Base-by-base conservation (phyloP, 2,329 filamentous ascomycete species). In the Aspergillus aculeatus region DNA sequence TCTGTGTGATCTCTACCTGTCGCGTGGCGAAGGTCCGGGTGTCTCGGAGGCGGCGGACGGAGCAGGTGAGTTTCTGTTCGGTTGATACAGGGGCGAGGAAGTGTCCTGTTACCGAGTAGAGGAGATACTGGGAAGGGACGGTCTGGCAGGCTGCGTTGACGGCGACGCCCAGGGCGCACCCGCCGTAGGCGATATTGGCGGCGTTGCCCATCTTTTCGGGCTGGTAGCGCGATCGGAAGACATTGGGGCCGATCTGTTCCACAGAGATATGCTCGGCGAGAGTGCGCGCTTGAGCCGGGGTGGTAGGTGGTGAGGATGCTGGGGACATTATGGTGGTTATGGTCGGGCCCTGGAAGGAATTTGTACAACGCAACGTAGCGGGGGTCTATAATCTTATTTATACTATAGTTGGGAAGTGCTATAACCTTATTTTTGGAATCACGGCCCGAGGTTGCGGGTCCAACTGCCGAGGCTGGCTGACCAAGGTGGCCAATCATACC, bases 121-220 rank as follows among this genome's bases (percentile, higher is more conserved):
- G 50, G 23, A 44, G 50, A 32, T 50, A 60, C n/a, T 50, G 54
- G 21, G 32, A 21, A 1, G 58, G 35, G n/a, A 47, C 50, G 9
- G 47, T 51, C 19, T 60, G 38, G 54, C 44, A 60, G 24, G 58
- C 58, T 19, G 54, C 58, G 12, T 57, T 54, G 26, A 60, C 53
- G n/a, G 54, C 58, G 1, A 53, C 49, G 31, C 44, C 47, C 21
- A 60, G 35, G n/a, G 58, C 50, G 58, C 53, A 60, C 1, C 58
- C 58, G 16, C 58, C 58, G 44, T 60, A 60, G 9, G 54, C 54
- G 44, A 54, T 54, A 6, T 41, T 35, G 19, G 54, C 54, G 21
- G 54, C 21, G 54, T 60, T 60, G 26, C 54, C 54, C 54, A 57
- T 53, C 16, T 55, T 54, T 32, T 60, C 49, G 10, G 58, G 54